A percentile compares a stretch with the other conserved stretches of the same genome.
phyloP scores from a whole-genome alignment of 176 grass and related monocot genomes.

The Eleusine indica region DNA sequence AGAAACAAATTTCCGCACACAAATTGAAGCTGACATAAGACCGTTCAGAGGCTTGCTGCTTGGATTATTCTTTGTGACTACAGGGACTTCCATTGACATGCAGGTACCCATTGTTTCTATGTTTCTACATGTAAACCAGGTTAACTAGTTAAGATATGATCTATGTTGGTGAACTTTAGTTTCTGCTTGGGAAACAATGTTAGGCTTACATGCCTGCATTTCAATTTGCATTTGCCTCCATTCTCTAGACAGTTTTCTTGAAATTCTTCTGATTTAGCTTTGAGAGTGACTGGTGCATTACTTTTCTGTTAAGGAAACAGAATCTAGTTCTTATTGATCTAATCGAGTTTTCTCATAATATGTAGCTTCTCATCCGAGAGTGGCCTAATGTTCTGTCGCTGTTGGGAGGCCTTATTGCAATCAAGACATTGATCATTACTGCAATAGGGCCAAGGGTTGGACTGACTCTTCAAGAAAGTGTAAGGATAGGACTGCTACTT shows the following conservation, averaged over 20 bases:
- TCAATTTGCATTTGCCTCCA: not conserved
- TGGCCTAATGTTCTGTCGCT: conserved; percentile 95
- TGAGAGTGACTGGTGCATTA: not conserved
- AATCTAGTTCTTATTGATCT: not conserved
- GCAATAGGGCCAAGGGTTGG: conserved; percentile 87
- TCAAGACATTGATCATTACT: conserved; percentile 92
- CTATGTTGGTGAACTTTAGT: conserved; percentile 15
- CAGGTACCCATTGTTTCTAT: conserved; percentile 49
- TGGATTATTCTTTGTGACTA: conserved; percentile 97
- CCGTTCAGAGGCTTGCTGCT: conserved; percentile 97
- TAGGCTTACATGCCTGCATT: not conserved
- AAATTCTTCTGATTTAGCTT: not conserved
- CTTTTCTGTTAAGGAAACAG: not conserved
- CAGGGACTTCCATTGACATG: conserved; percentile 95
- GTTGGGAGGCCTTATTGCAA: conserved; percentile 78
- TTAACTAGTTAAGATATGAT: not conserved
- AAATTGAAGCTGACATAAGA: conserved; percentile 99
- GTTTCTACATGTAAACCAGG: not conserved
- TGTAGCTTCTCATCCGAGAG: conserved; percentile 90
- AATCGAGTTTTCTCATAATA: conserved; percentile 27
- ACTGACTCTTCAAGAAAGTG: conserved; percentile 88
- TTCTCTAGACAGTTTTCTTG: not conserved
- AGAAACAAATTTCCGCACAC: conserved; percentile 98
- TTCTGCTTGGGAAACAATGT: not conserved
- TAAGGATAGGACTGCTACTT: conserved; percentile 93